Base-by-base conservation (phyloP, 495 filamentous ascomycete genomes). In the Aspergillus cavernicola region DNA sequence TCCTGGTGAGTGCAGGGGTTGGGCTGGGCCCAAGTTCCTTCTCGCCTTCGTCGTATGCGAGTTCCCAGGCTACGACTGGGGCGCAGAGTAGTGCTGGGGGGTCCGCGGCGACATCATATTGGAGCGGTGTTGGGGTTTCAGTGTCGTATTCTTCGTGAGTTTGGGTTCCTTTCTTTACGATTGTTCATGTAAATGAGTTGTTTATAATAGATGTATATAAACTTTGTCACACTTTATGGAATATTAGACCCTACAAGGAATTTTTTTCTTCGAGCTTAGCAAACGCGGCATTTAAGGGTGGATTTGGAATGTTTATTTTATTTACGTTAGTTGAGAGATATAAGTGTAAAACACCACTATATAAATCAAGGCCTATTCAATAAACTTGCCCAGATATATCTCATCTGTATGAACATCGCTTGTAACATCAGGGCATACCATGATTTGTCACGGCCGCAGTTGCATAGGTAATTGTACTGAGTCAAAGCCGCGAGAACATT, bases 121-220 rank as follows among this genome's bases (percentile, higher is more conserved):
- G 72, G 72, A 62, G 64, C 50, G 86, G 83, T 9, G 78, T 97
- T 56, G 93, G 93, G 3, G 70, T 97, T 20, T 93, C 96, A 64
- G 69, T 98, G 26, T 86, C 91, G 59, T 97, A 95, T 66, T 96
- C 92, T 10, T 95, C 90, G 15, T 97, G 76, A 90, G 20, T 50
- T 24, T 32, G 19, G 47, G 16, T 23, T 53, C 3, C 29, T 33
- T 50, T 31, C 40, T 37, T 2, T n/a, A n/a, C n/a, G n/a, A n/a
- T n/a, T n/a, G n/a, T 38, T 23, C 38, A 22, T 58, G 42, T 48
- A 35, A 31, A 35, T 47, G 24, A 41, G 4, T 18, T 41, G 16
- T 48, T n/a, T n/a, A n/a, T 24, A 18, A 16, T 56, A 37, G 23
- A 47, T 46, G 35, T 52, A 57, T 37, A 53, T 52, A 57, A 16